phyloP scores from a whole-genome alignment of 345 rosid genomes.

The Gossypium raimondii region DNA sequence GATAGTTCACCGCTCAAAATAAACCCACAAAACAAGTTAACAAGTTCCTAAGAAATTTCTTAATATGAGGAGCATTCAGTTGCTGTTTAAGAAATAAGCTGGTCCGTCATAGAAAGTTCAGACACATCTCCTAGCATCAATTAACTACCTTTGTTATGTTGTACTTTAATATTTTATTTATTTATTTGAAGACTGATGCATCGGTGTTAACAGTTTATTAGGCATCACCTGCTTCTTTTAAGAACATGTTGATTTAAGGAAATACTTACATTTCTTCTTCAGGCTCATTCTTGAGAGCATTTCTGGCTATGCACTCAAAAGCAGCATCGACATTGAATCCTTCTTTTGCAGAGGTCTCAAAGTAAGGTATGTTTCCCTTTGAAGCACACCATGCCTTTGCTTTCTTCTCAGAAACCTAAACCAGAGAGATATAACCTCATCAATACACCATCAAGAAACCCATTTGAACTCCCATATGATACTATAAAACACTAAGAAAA shows the following conservation, averaged over 20 bases:
- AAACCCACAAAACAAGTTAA: neutral
- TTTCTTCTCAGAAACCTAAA: slow-evolving; percentile 85
- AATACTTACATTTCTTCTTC: slow-evolving; percentile 83
- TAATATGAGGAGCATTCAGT: neutral
- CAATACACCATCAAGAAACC: neutral
- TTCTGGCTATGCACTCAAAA: slow-evolving; percentile 76
- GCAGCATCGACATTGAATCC: slow-evolving; percentile 92
- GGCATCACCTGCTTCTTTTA: neutral
- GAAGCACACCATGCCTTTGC: slow-evolving; percentile 93
- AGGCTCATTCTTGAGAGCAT: slow-evolving; percentile 82
- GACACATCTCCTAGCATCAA: neutral
- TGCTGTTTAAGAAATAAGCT: neutral
- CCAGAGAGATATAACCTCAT: neutral
- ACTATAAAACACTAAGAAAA: neutral
- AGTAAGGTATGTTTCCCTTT: slow-evolving; percentile 86
- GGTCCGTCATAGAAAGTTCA: neutral
- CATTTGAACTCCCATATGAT: neutral
- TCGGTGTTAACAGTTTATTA: neutral
- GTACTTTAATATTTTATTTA: neutral
- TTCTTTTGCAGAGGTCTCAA: slow-evolving; percentile 93
- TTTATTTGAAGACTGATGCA: neutral
- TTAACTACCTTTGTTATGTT: neutral
- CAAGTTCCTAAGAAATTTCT: neutral
- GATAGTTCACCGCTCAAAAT: neutral
- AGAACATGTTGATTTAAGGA: neutral